Evolutionary conservation across 116 monocot genomes (phyloP), one percentile per base, ranked within the genome.

Genomic region (Trichopus zeylanicus): DNA sequence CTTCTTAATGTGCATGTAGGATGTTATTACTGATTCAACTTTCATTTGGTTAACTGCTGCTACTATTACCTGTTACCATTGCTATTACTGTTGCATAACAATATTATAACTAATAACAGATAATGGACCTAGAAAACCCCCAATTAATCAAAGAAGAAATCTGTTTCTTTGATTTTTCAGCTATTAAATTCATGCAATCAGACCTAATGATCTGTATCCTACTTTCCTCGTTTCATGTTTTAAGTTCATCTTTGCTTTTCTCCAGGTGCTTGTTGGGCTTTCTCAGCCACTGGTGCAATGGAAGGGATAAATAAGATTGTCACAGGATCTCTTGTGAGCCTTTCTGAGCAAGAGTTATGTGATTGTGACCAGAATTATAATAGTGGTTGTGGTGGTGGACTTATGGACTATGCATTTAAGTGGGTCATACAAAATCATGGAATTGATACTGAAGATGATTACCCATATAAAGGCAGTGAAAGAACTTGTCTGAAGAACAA

Each of bases 231-330:
- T 7, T 42, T 42, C 42, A 16, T 42, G 16, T 16, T 42, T 33
- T 8, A 33, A 33, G n/a, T 33, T 42, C 12, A 9, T 42, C 13
- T 42, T 42, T 13, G 42, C n/a, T 42, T 4, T 0, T 3, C n/a
- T 49, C 21, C 49, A 49, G 49, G 49, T 49, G 49, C 49, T 49
- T 49, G 49, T 49, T 93, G 98, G 98, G 82, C 92, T 54, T 98
- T 98, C 73, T 88, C 98, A 35, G 75, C 98, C 27, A 98, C 91
- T 35, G 98, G 98, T 56, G 98, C 98, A 56, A 88, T 98, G 33
- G 98, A 98, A 72, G 98, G 98, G 66, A 91, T 91, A 82, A 98
- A 98, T 61, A 75, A 98, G 55, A 85, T 98, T 54, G 75, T 76
- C 46, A 88, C 85, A 18, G 88, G 91, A 69, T 71, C 80, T 71